phyloP scores from a whole-genome alignment of 345 rosid species.

The Citrus trifoliata region DNA sequence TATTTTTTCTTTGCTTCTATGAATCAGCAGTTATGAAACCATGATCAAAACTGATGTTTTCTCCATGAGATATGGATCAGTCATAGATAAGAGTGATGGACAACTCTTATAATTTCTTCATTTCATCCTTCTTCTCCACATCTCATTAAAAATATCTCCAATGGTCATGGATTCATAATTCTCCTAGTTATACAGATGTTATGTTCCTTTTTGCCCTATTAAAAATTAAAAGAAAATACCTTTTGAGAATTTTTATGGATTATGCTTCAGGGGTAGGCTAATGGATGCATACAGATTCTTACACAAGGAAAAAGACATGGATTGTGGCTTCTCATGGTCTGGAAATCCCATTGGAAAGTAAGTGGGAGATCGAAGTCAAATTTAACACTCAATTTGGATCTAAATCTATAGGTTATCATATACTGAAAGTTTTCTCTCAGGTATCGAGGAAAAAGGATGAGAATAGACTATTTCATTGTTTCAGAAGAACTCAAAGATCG shows the following conservation, averaged over 20 bases:
- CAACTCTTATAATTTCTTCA: background rate
- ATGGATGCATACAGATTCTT: slow-evolving; percentile 80
- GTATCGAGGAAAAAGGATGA: slow-evolving; percentile 89
- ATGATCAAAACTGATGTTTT: background rate
- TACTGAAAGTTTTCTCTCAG: slow-evolving; percentile 34
- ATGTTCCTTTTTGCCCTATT: background rate
- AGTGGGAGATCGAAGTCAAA: slow-evolving; percentile 14
- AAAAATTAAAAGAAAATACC: background rate
- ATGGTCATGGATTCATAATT: background rate
- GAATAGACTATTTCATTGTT: slow-evolving; percentile 83
- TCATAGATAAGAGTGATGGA: background rate
- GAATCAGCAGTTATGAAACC: background rate
- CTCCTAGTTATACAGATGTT: background rate
- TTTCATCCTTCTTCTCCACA: background rate
- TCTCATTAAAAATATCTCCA: background rate
- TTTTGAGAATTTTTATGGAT: slow-evolving; percentile 4
- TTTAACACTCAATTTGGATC: background rate
- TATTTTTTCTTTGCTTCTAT: background rate
- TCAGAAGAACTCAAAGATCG: slow-evolving; percentile 68
- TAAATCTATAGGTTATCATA: background rate
- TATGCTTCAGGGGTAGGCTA: slow-evolving; percentile 69
- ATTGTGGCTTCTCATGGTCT: slow-evolving; percentile 92
- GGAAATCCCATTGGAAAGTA: slow-evolving; percentile 94
- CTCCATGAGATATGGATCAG: background rate
- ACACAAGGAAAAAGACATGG: slow-evolving; percentile 88